A percentile compares a stretch with the other conserved stretches of the same genome.
Evolutionary conservation across 345 rosid genomes (phyloP).

Genomic region (Physaria fendleri): DNA sequence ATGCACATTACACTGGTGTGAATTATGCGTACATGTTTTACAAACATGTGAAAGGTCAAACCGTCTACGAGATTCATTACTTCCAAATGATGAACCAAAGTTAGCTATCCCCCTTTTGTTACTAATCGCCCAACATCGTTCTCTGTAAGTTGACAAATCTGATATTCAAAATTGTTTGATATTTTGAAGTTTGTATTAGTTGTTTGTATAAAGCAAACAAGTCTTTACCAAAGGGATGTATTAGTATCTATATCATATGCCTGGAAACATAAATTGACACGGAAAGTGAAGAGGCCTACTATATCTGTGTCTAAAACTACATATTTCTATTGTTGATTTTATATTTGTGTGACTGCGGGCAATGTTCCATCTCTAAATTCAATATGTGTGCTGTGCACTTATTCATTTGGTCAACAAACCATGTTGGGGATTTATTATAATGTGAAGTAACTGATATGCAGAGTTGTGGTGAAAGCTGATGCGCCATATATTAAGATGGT

Average conservation of each 20-base stretch:
- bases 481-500: conserved; percentile 99
- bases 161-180: conserved; percentile 6
- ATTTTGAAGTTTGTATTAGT: conserved; percentile 1
- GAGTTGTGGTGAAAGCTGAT: conserved; percentile 86
- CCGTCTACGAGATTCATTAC: conserved; percentile 86
- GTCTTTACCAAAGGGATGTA: conserved; percentile 5
- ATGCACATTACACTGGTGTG: not conserved
- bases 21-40: not conserved
- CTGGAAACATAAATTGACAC: conserved; percentile 1
- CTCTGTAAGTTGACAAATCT: conserved; percentile 58
- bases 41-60: conserved; percentile 28
- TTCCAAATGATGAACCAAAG: conserved; percentile 91
- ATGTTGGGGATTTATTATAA: conserved; percentile 7
- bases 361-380: conserved; percentile 5
- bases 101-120: conserved; percentile 84
- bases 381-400: conserved; percentile 2
- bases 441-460: conserved; percentile 36
- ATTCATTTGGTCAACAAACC: not conserved
- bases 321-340: conserved; percentile 9
- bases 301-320: not conserved
- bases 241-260: not conserved
- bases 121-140: conserved; percentile 92
- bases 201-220: conserved; percentile 10
- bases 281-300: no score
- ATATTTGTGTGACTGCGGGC: not conserved